Base-by-base conservation (phyloP, 2,329 filamentous ascomycete species). In the Cryphonectria radicalis region DNA sequence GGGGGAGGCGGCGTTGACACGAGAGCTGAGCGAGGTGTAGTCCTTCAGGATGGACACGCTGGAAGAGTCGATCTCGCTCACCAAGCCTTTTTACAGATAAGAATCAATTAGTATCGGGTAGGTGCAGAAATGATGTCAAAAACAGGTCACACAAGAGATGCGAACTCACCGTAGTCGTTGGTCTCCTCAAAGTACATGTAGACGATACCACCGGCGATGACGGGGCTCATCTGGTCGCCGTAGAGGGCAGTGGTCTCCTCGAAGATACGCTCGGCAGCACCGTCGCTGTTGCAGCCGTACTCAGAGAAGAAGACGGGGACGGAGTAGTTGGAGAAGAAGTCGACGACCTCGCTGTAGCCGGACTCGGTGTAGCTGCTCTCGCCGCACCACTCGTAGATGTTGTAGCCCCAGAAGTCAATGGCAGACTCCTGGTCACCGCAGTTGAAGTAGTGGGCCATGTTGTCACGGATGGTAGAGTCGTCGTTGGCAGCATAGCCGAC, bases 311-410 rank as follows among this genome's bases (percentile, higher is more conserved):
- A 99, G 78, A 94, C 93, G 63, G 96, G 96, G 3, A 98, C 93
- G 13, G 93, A 93, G 87, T 96, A 99, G 80, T 91, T 89, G 72
- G 86, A 81, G 85, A 98, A 99, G 84, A 98, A 95, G 75, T 93
- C 82, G 76, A 94, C 94, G 81, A 95, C 92, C 70, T 90, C 87
- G 75, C 91, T 86, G 84, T 95, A 99, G 69, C 94, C 93, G 4
- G 96, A 98, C 72, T 86, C 79, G 50, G 86, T 79, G 84, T 92
- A 96, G 77, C 86, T 89, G 79, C 93, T 97, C 76, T 95, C 82
- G 76, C 95, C 96, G 81, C 96, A 99, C 96, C 96, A 99, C 68
- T 95, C 97, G 88, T 99, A 99, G 84, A 98, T 97, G 88, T 99
- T 99, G 91, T 98, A 98, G 72, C 96, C 96, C 93, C 95, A 99